These are phyloP conservation scores for Alternaria gansuensis DNA, from an alignment of 2,329 filamentous ascomycete genomes.

Conservation along the genomic window DNA sequence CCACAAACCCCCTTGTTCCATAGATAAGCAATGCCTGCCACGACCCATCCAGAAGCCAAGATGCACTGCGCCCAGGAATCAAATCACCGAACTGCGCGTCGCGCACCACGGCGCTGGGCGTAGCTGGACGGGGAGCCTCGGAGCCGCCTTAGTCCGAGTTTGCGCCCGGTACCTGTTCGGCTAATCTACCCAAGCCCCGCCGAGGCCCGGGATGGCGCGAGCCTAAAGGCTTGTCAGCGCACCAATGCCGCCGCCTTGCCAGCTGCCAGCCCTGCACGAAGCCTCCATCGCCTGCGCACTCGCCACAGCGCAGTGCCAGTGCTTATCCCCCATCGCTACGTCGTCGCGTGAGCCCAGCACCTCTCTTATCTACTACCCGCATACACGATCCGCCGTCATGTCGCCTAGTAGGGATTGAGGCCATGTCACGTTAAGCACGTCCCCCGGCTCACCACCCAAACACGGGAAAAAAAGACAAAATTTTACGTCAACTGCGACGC, in stretches of 20 bases:
- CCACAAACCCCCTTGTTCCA: constrained; percentile 12
- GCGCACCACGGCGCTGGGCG: constrained; percentile 26
- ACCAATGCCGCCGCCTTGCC: constrained; percentile 16
- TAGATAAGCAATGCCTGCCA: constrained; percentile 12
- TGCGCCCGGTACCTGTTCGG: constrained; percentile 27
- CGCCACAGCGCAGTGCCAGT: constrained; percentile 14
- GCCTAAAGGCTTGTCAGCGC: constrained; percentile 34
- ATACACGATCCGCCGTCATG: neutral
- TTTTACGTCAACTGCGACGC: constrained; percentile 43
- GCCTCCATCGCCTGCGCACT: constrained; percentile 13
- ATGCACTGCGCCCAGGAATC: neutral
- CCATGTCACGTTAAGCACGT: constrained; percentile 33
- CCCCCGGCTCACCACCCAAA: constrained; percentile 24
- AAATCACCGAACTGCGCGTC: constrained; percentile 21
- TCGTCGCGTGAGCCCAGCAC: constrained; percentile 4
- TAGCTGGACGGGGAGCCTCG: constrained; percentile 27
- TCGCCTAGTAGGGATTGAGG: neutral
- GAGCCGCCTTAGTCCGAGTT: constrained; percentile 15
- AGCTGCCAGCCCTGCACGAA: constrained; percentile 22
- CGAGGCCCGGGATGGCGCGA: constrained; percentile 31
- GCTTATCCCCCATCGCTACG: neutral
- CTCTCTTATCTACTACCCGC: constrained; percentile 3
- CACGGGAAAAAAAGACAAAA: constrained; percentile 37
- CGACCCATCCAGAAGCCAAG: constrained; percentile 4
- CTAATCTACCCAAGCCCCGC: constrained; percentile 31